Evolutionary conservation across 768 basidiomycete species (phyloP).

Genomic region (Tylopilus subfusipes): DNA sequence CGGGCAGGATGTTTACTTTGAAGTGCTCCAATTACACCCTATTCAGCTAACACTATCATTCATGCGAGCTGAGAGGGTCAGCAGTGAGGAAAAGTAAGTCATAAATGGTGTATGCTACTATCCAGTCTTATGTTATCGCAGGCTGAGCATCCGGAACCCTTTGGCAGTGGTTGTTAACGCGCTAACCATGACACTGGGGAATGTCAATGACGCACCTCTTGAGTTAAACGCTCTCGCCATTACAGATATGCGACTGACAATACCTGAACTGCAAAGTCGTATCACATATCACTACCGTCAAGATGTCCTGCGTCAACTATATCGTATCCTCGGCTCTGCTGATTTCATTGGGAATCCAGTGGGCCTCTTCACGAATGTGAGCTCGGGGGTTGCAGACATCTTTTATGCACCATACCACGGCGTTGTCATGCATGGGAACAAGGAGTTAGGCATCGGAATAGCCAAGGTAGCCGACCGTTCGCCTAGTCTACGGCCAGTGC

Average conservation of each 20-base stretch:
- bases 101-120: neutral
- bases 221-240: conserved; percentile 92
- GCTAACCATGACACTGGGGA: conserved; percentile 94
- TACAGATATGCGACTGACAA: conserved; percentile 87
- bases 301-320: conserved; percentile 89
- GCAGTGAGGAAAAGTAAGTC: conserved; percentile 86
- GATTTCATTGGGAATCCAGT: conserved; percentile 97
- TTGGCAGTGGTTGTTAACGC: conserved; percentile 92
- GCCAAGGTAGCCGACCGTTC: conserved; percentile 61
- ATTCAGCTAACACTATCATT: conserved; percentile 91
- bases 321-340: conserved; percentile 95
- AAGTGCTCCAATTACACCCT: conserved; percentile 91
- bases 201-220: conserved; percentile 92
- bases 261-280: conserved; percentile 79
- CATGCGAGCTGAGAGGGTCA: conserved; percentile 93
- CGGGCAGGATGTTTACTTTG: conserved; percentile 89
- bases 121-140: conserved; percentile 24
- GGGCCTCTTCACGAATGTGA: conserved; percentile 96
- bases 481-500: neutral
- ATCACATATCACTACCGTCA: conserved; percentile 91
- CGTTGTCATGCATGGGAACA: conserved; percentile 93
- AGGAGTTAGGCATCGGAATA: conserved; percentile 89
- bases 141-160: conserved; percentile 81
- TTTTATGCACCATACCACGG: conserved; percentile 99
- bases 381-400: conserved; percentile 95